Evolutionary conservation across 2,329 filamentous ascomycete genomes (phyloP).

Genomic region (Penicillium aurantiogriseum): DNA sequence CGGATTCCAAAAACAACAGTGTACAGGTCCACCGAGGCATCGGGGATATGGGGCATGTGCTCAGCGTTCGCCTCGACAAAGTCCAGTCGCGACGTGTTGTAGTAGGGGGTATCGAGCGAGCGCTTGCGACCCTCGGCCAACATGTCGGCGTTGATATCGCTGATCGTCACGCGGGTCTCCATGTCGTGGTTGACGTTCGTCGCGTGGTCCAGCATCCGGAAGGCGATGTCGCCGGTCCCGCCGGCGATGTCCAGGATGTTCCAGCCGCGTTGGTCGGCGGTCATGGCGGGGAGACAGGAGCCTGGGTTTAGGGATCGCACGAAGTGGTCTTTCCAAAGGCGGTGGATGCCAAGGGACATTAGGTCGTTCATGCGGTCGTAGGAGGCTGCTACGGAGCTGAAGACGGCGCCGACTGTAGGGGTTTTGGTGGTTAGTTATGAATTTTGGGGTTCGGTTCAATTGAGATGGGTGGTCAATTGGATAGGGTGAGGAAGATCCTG

Average conservation of each 20-base stretch:
- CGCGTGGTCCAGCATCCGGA: slow-evolving; percentile 88
- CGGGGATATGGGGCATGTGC: slow-evolving; percentile 62
- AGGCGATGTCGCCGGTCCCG: slow-evolving; percentile 95
- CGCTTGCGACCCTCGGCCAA: slow-evolving; percentile 82
- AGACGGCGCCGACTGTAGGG: slow-evolving; percentile 73
- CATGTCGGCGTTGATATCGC: slow-evolving; percentile 97
- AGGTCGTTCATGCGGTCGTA: slow-evolving; percentile 99
- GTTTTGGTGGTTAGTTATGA: not conserved
- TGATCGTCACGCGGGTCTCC: slow-evolving; percentile 80
- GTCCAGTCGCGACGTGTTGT: slow-evolving; percentile 52
- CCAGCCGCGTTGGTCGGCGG: slow-evolving; percentile 51
- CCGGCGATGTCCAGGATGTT: slow-evolving; percentile 93
- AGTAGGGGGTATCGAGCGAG: slow-evolving; percentile 62
- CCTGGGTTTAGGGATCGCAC: slow-evolving; percentile 88
- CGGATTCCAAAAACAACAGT: slow-evolving; percentile 97
- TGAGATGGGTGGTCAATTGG: not conserved
- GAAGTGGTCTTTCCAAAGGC: slow-evolving; percentile 97
- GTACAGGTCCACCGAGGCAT: slow-evolving; percentile 82
- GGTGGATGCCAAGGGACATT: slow-evolving; percentile 96
- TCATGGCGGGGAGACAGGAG: slow-evolving; percentile 44
- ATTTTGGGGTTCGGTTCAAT: not conserved
- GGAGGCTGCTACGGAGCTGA: slow-evolving; percentile 88
- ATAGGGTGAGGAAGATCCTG: not conserved
- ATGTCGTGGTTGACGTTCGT: slow-evolving; percentile 76
- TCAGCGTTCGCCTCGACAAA: slow-evolving; percentile 94